phyloP scores from a whole-genome alignment of 257 asterid species.

The Solanum tarapatanum region DNA sequence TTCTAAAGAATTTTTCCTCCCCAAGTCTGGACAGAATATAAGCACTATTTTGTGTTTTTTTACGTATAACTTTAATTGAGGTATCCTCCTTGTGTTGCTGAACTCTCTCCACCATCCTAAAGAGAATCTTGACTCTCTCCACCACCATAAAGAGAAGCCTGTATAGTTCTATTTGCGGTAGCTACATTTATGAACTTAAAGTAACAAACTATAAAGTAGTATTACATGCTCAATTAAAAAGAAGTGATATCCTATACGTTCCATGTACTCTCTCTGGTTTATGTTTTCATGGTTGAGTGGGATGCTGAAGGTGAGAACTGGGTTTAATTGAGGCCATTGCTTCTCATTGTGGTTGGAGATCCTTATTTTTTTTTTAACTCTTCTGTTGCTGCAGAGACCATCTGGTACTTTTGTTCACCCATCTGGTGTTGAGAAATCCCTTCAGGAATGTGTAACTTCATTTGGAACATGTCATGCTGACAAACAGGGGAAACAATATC shows the following conservation, averaged over 20 bases:
- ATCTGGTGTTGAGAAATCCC: constrained; percentile 58
- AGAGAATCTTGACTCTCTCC: background rate
- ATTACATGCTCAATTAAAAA: background rate
- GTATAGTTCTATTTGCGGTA: background rate
- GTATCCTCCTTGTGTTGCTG: background rate
- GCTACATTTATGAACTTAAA: background rate
- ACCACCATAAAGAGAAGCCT: background rate
- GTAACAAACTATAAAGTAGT: background rate
- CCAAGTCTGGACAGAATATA: background rate
- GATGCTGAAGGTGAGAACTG: background rate
- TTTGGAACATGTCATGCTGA: constrained; percentile 50
- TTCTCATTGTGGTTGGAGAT: background rate
- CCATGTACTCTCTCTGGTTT: background rate
- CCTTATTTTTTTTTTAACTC: background rate
- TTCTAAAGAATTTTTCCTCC: background rate
- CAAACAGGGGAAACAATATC: constrained; percentile 51
- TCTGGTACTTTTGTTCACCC: constrained; percentile 65
- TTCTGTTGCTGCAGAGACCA: constrained; percentile 38
- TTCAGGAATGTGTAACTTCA: constrained; percentile 42
- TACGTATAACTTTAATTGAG: background rate
- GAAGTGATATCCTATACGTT: background rate
- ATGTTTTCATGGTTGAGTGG: background rate
- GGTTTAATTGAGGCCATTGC: background rate
- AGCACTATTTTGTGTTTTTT: background rate
- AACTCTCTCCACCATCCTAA: background rate